These are phyloP conservation scores for Rhodotorula paludigena DNA, from an alignment of 768 basidiomycete species.

Conservation along the genomic window DNA sequence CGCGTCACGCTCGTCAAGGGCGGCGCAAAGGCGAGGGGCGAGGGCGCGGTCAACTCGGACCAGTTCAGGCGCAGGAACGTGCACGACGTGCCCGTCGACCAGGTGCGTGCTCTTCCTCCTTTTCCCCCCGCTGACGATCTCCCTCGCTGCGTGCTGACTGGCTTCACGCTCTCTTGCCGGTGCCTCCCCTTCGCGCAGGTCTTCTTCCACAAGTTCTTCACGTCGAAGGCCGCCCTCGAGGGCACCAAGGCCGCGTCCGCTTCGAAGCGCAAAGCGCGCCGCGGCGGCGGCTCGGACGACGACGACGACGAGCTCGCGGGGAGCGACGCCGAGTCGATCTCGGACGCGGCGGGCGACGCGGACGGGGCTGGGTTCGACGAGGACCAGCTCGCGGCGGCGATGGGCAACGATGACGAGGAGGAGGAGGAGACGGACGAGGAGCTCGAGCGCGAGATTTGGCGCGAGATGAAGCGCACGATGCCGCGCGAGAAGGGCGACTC, in stretches of 20 bases:
- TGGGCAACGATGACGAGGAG: slow-evolving; percentile 27
- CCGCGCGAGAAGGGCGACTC: slow-evolving; percentile 30
- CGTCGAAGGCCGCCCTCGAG: slow-evolving; percentile 60
- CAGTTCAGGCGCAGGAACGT: slow-evolving; percentile 65
- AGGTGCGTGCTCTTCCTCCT: slow-evolving; percentile 17
- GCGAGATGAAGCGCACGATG: slow-evolving; percentile 39
- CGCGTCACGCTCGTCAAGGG: slow-evolving; percentile 59
- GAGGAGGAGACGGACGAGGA: slow-evolving; percentile 33
- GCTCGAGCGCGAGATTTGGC: slow-evolving; percentile 41
- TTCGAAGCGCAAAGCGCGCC: slow-evolving; percentile 32
- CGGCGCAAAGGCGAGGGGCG: slow-evolving; percentile 51
- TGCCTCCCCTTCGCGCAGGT: too few relatives aligned
- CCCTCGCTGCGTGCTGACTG: not conserved
- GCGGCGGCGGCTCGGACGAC: slow-evolving; percentile 21
- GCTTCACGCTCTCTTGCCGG: not conserved
- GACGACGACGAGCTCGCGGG: slow-evolving; percentile 20
- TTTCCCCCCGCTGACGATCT: not conserved
- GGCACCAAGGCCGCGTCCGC: slow-evolving; percentile 43
- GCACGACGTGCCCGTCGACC: slow-evolving; percentile 77
- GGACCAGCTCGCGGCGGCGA: slow-evolving; percentile 14
- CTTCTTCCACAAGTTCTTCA: slow-evolving; percentile 89
- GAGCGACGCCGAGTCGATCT: slow-evolving; percentile 20
- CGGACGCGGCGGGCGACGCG: slow-evolving; percentile 5
- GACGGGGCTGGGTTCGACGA: slow-evolving; percentile 10
- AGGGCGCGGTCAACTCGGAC: slow-evolving; percentile 63